Evolutionary conservation across 2,329 filamentous ascomycete genomes (phyloP).

Genomic region (Aspergillus sp.): DNA sequence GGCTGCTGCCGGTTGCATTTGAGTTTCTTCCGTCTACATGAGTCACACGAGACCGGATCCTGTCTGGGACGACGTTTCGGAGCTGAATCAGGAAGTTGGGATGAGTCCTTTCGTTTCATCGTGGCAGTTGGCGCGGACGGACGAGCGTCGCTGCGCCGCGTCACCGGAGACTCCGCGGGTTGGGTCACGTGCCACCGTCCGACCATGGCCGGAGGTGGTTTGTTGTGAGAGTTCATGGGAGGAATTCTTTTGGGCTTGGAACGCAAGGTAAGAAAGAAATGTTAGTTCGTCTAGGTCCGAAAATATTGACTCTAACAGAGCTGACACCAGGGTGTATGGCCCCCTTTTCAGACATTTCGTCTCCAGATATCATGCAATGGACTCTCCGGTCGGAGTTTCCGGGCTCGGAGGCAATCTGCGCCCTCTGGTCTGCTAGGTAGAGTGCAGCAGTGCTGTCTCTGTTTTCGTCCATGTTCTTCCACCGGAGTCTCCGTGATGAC

Average conservation of each 20-base stretch:
- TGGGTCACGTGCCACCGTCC: constrained; percentile 2
- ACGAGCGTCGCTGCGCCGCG: background rate
- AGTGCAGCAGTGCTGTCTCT: no score
- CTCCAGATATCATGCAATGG: no score
- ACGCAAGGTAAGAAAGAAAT: background rate
- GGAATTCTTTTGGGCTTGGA: no score
- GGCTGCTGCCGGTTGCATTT: constrained; percentile 55
- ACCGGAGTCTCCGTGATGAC: background rate
- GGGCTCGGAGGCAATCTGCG: no score
- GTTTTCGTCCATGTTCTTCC: background rate
- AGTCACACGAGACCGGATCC: constrained; percentile 42
- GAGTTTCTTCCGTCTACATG: constrained; percentile 46
- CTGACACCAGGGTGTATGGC: no score
- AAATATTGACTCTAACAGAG: background rate
- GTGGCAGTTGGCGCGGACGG: background rate
- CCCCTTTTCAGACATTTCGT: background rate
- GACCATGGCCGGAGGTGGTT: background rate
- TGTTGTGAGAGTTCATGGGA: background rate
- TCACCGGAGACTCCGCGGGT: background rate
- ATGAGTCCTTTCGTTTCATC: constrained; percentile 24
- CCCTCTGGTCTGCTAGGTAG: background rate
- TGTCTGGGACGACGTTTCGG: constrained; percentile 28
- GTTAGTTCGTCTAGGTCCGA: background rate
- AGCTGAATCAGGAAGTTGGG: background rate
- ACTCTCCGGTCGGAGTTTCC: constrained; percentile 11